A percentile compares a stretch with the other conserved stretches of the same genome.
These are phyloP conservation scores for Diplodia seriata DNA, from an alignment of 2,329 filamentous ascomycete genomes.

Conservation along the genomic window DNA sequence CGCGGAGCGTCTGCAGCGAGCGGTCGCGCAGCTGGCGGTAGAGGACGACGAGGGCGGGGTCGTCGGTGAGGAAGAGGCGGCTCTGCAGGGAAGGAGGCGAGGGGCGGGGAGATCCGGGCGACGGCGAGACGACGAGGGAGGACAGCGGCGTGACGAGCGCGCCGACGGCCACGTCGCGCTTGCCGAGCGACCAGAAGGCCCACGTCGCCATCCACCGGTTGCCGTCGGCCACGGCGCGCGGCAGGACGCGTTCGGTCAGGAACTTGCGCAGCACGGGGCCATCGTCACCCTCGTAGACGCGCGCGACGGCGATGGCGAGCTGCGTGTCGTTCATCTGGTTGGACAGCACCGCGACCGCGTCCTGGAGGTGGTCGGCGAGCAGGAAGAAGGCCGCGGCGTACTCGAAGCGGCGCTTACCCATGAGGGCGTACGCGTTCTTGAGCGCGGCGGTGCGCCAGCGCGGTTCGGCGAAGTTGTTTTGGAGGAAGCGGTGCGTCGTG, in stretches of 20 bases:
- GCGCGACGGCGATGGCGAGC: conserved; percentile 83
- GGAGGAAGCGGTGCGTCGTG: conserved; percentile 77
- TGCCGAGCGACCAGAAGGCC: conserved; percentile 90
- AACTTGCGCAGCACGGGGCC: conserved; percentile 76
- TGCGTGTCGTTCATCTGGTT: conserved; percentile 89
- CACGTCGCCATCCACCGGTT: conserved; percentile 95
- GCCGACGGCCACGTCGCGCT: conserved; percentile 82
- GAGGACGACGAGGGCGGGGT: conserved; percentile 84
- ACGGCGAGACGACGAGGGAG: conserved; percentile 73
- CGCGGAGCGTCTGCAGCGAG: conserved; percentile 81
- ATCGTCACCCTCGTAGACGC: conserved; percentile 86
- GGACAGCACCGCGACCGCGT: conserved; percentile 84
- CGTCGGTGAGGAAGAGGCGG: conserved; percentile 84
- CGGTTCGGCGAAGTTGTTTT: conserved; percentile 88
- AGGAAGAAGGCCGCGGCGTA: conserved; percentile 97
- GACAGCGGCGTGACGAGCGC: conserved; percentile 81
- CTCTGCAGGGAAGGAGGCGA: conserved; percentile 67
- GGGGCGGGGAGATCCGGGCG: conserved; percentile 61
- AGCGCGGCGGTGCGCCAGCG: conserved; percentile 88
- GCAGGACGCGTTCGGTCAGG: conserved; percentile 79
- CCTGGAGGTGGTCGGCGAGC: conserved; percentile 80
- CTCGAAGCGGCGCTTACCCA: conserved; percentile 89
- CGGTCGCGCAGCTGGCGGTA: conserved; percentile 86
- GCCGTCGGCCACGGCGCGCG: conserved; percentile 77
- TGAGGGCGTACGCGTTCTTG: conserved; percentile 94